Evolutionary conservation across 441 rosid genomes (phyloP), one percentile per base, ranked within the genome.

Genomic region (Populus hybrid): DNA sequence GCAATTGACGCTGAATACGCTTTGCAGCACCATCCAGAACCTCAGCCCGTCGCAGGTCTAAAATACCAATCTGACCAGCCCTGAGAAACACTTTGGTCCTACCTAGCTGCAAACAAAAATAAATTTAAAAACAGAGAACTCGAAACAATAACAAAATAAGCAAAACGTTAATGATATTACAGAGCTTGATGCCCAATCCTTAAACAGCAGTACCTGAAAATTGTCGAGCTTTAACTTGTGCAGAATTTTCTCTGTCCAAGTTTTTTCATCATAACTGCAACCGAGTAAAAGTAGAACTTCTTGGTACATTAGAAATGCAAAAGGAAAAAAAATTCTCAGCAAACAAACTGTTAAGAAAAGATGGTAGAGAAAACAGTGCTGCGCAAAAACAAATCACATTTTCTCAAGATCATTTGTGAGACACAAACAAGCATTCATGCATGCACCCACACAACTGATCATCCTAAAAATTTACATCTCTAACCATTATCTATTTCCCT

Each of bases 41-140:
- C 91, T 91, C 97, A 69, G 97, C 91, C 73, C 99, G 88, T 72
- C 85, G 91, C 6, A 90, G 83, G 81, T 97, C 98, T 78, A 97
- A 90, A 79, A 88, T 80, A 50, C 98, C 99, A 85, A 97, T 94
- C 87, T 97, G 98, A 80, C 99, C 98, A 83, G 98, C 97, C 85
- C 99, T 89, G 46, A 97, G 97, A 85, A 93, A 97, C 67, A 97
- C 99, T 85, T 97, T 97, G 70, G 91, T 90, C 88, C 79, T 90
- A 21, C 99, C 99, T 86, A 94, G 83, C 99, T 97, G 89, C 82
- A 84, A 73, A 46, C 2, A 80, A 77, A 23, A 81, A 73, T 24
- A 71, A 71, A 23, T 77, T 50, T 34, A 40, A 76, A 72, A 12
- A 40, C 9, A 76, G 32, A 76, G 32, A 14, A 24, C 28, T 59